Evolutionary conservation across 805 yeast genomes (phyloP).

Genomic region (Metschnikowia arizonensis): DNA sequence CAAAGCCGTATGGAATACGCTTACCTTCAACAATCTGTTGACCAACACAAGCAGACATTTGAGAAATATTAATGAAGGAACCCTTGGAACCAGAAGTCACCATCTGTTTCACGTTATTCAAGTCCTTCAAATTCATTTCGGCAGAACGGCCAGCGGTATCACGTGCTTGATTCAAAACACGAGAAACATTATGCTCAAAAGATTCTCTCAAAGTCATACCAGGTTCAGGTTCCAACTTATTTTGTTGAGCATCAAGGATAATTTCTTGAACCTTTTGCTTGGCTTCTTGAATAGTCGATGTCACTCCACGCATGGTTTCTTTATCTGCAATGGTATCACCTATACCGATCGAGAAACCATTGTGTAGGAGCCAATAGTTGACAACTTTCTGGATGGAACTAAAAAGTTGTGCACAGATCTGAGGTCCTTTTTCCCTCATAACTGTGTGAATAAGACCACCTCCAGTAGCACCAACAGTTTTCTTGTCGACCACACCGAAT

Average conservation of each 20-base stretch:
- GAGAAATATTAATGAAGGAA: constrained; percentile 96
- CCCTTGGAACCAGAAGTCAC: constrained; percentile 99
- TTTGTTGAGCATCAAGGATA: constrained; percentile 86
- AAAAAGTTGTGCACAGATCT: constrained; percentile 82
- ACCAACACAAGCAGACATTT: constrained; percentile 99
- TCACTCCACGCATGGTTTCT: constrained; percentile 90
- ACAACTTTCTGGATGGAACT: constrained; percentile 93
- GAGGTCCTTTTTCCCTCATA: constrained; percentile 95
- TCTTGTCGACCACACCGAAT: constrained; percentile 97
- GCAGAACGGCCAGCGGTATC: constrained; percentile 99
- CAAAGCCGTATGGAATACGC: constrained; percentile 96
- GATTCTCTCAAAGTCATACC: constrained; percentile 99
- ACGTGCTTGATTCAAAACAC: constrained; percentile 95
- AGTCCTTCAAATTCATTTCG: constrained; percentile 89
- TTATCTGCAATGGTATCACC: constrained; percentile 99
- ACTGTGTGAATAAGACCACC: constrained; percentile 98
- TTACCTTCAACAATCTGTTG: constrained; percentile 99
- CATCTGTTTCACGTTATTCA: constrained; percentile 97
- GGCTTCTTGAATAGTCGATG: constrained; percentile 89
- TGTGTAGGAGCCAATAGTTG: constrained; percentile 92
- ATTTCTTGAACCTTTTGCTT: constrained; percentile 93
- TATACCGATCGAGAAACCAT: constrained; percentile 97
- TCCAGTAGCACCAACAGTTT: constrained; percentile 96
- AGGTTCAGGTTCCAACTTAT: constrained; percentile 87
- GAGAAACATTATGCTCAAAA: constrained; percentile 93